Base-by-base conservation (phyloP, 2,329 filamentous ascomycete genomes). In the Trichoderma sp. region DNA sequence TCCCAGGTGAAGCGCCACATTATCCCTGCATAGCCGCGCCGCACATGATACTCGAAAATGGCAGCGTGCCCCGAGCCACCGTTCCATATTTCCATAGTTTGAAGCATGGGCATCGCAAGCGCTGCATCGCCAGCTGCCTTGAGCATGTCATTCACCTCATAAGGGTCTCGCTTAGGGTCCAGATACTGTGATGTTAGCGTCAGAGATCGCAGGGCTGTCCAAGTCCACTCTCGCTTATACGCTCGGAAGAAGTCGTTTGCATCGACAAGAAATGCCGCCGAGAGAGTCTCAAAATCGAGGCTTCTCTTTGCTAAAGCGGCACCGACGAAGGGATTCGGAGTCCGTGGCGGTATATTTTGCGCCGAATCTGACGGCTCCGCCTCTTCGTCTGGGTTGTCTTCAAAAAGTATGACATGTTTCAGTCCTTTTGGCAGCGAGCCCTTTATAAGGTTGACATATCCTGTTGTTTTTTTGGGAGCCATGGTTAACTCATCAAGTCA, bases 81-180 rank as follows among this genome's bases (percentile, higher is more conserved):
- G 9, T 66, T 66, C 63, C 64, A 67, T 29, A 67, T 39, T 25
- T 67, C 64, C 45, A 67, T 6, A 32, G 45, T 35, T 39, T 54
- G 42, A 3, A 67, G 64, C 56, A 50, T 34, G 29, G 42, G 53
- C 64, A 67, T 67, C 22, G 42, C 64, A 42, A 58, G 42, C 42
- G 53, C 64, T 3, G 22, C 56, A 7, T 42, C 35, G 39, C 54
- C 64, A 22, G 54, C 53, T 10, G 19, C 39, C 12, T 53, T 48
- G 39, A 60, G 42, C 29, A 67, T 22, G 17, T n/a, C 45, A 45
- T 52, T 60, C 19, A 53, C 42, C 39, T 60, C 56, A n/a, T 58
- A n/a, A 29, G 29, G 22, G 17, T 13, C 19, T 45, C 52, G 63
- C 29, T 32, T 50, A 45, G 53, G 27, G 13, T 37, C 37, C 37